Percentiles rank a stretch among this genome's conserved stretches.
Conservation (phyloP, 495 filamentous ascomycete genomes). For the Xeromyces bisporus region DNA sequence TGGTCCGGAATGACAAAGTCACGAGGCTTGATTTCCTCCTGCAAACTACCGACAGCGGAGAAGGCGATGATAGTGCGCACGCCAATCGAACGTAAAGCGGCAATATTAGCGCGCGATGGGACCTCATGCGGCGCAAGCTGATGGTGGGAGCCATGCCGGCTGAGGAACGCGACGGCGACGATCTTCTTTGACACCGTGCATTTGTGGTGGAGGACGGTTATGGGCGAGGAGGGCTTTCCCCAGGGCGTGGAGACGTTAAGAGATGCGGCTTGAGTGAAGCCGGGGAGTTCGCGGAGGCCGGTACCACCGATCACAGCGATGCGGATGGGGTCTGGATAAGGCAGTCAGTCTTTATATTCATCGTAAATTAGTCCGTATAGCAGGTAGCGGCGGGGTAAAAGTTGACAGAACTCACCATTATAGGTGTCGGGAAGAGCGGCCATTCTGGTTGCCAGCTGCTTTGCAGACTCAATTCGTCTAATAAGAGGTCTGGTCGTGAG, state of each 20-base stretch:
- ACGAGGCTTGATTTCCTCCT: slow-evolving; percentile 77
- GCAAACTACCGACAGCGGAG: slow-evolving; percentile 83
- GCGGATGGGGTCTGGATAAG: slow-evolving; percentile 47
- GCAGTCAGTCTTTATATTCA: not conserved
- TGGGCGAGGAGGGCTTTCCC: slow-evolving; percentile 79
- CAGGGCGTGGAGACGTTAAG: slow-evolving; percentile 68
- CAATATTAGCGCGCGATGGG: slow-evolving; percentile 82
- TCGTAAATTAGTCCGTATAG: no score
- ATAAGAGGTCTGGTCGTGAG: slow-evolving; percentile 13
- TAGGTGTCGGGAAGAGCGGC: slow-evolving; percentile 38
- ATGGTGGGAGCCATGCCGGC: slow-evolving; percentile 79
- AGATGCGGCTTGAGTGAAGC: slow-evolving; percentile 66
- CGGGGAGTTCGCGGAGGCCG: slow-evolving; percentile 54
- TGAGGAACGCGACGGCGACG: slow-evolving; percentile 79
- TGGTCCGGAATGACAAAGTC: slow-evolving; percentile 95
- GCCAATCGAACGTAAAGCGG: slow-evolving; percentile 74
- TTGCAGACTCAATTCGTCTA: slow-evolving; percentile 19
- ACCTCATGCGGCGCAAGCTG: slow-evolving; percentile 86
- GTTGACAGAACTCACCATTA: slow-evolving; percentile 22
- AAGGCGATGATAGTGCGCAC: slow-evolving; percentile 86
- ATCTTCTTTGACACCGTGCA: slow-evolving; percentile 31
- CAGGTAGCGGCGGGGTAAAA: no score
- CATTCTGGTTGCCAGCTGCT: slow-evolving; percentile 32
- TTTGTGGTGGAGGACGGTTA: slow-evolving; percentile 72
- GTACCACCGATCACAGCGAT: slow-evolving; percentile 97